These are phyloP conservation scores for Cenchrus fungigraminus DNA, from an alignment of 176 grass and related monocot genomes.

Conservation along the genomic window DNA sequence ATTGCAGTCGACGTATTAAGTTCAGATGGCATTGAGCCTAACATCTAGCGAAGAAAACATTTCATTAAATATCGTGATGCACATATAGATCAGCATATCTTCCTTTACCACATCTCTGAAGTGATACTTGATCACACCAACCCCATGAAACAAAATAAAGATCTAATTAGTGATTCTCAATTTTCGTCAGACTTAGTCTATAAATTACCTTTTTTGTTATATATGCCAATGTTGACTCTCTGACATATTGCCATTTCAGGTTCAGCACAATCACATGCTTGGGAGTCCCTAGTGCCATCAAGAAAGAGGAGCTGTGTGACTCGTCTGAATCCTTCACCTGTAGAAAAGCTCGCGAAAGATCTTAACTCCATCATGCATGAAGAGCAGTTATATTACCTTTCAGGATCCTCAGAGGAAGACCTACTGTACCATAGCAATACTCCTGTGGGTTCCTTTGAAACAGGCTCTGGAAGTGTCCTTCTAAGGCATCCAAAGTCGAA, in stretches of 20 bases:
- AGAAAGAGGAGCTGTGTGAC: slow-evolving; percentile 76
- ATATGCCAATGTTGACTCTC: slow-evolving; percentile 31
- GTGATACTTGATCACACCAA: background rate
- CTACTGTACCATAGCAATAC: slow-evolving; percentile 76
- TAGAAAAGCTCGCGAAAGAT: slow-evolving; percentile 87
- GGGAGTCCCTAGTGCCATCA: slow-evolving; percentile 83
- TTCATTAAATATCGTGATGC: slow-evolving; percentile 3
- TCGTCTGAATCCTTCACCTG: slow-evolving; percentile 58
- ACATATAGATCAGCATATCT: background rate
- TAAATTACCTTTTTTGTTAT: slow-evolving; percentile 12
- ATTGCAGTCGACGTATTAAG: background rate
- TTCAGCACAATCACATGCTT: slow-evolving; percentile 87
- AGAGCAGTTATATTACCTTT: slow-evolving; percentile 64
- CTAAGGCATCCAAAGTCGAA: slow-evolving; percentile 74
- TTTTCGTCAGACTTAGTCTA: background rate
- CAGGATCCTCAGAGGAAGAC: slow-evolving; percentile 75
- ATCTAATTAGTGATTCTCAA: background rate
- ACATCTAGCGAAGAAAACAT: background rate
- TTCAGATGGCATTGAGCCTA: slow-evolving; percentile 27
- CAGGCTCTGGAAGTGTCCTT: slow-evolving; percentile 85
- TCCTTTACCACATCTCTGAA: background rate
- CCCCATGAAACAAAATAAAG: slow-evolving; percentile 18
- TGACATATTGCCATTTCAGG: slow-evolving; percentile 54
- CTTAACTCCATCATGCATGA: slow-evolving; percentile 86
- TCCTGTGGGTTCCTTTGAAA: slow-evolving; percentile 81